These are phyloP conservation scores for Lentinula detonsa DNA, from an alignment of 768 basidiomycete species.

Conservation along the genomic window DNA sequence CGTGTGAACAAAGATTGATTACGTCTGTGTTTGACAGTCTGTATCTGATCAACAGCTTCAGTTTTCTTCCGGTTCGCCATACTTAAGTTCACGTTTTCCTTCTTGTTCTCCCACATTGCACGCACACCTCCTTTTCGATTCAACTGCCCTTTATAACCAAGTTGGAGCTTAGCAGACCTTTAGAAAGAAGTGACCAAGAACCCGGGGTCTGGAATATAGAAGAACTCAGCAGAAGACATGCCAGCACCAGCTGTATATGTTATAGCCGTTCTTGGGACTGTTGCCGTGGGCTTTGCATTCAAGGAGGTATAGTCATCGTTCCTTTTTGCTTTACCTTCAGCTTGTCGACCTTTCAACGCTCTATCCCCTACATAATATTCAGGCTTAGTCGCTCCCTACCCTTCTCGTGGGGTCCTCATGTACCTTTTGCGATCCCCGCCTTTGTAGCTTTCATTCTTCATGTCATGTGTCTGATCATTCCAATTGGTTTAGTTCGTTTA, in stretches of 20 bases:
- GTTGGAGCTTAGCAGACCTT: too few species aligned
- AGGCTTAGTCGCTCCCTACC: background rate
- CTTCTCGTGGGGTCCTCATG: background rate
- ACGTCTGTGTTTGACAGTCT: background rate
- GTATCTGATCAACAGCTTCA: background rate
- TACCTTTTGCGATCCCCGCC: background rate
- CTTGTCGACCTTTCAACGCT: background rate
- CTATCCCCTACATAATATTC: background rate
- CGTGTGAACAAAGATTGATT: too few species aligned
- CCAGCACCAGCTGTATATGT: conserved; percentile 1
- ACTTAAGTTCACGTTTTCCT: background rate
- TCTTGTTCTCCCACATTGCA: too few species aligned
- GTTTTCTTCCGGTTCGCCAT: background rate
- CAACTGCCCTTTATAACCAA: too few species aligned
- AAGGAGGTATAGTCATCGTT: background rate
- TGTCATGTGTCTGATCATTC: too few species aligned
- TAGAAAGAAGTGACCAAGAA: too few species aligned
- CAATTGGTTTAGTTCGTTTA: background rate
- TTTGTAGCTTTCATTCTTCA: background rate
- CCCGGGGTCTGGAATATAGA: too few species aligned
- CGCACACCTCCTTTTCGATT: background rate
- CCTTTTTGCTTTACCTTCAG: background rate
- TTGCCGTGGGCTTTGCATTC: background rate
- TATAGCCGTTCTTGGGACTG: background rate
- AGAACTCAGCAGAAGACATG: background rate